Conservation (phyloP, 2,329 filamentous ascomycete genomes). For the Penicillium sp. region DNA sequence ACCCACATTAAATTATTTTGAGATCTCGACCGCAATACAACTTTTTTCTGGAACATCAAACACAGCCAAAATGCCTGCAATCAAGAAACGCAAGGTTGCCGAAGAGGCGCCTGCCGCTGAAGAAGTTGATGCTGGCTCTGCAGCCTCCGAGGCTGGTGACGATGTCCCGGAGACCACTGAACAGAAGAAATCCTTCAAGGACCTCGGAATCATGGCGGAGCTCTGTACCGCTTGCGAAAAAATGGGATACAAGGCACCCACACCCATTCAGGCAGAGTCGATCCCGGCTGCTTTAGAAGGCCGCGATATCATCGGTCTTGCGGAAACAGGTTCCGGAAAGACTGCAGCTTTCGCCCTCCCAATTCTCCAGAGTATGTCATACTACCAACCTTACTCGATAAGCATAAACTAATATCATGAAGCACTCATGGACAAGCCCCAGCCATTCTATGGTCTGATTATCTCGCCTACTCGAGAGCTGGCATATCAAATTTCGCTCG, state of each 20-base stretch:
- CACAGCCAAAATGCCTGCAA: slow-evolving; percentile 32
- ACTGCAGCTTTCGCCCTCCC: slow-evolving; percentile 93
- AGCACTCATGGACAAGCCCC: slow-evolving; percentile 82
- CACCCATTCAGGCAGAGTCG: slow-evolving; percentile 81
- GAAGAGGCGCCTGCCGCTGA: slow-evolving; percentile 23
- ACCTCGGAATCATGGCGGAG: slow-evolving; percentile 74
- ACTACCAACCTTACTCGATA: background rate
- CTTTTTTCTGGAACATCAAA: slow-evolving; percentile 12
- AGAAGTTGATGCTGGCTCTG: slow-evolving; percentile 21
- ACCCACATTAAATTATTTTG: slow-evolving; percentile 33
- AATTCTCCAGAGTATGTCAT: slow-evolving; percentile 67
- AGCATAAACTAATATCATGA: background rate
- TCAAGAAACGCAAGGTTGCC: slow-evolving; percentile 44
- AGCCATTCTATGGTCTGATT: slow-evolving; percentile 82
- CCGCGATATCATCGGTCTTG: slow-evolving; percentile 87
- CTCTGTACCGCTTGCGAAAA: slow-evolving; percentile 84
- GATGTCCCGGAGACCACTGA: slow-evolving; percentile 9
- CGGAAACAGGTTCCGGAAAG: slow-evolving; percentile 94
- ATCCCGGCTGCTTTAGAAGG: slow-evolving; percentile 79
- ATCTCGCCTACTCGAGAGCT: slow-evolving; percentile 92
- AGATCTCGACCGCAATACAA: slow-evolving; percentile 12
- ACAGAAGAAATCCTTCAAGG: slow-evolving; percentile 49
- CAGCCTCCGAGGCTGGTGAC: slow-evolving; percentile 15
- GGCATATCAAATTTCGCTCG: slow-evolving; percentile 84
- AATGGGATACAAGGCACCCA: slow-evolving; percentile 81